Evolutionary conservation across 495 filamentous ascomycete genomes (phyloP), one percentile per base, ranked within the genome.

Genomic region (Penicillium herquei): DNA sequence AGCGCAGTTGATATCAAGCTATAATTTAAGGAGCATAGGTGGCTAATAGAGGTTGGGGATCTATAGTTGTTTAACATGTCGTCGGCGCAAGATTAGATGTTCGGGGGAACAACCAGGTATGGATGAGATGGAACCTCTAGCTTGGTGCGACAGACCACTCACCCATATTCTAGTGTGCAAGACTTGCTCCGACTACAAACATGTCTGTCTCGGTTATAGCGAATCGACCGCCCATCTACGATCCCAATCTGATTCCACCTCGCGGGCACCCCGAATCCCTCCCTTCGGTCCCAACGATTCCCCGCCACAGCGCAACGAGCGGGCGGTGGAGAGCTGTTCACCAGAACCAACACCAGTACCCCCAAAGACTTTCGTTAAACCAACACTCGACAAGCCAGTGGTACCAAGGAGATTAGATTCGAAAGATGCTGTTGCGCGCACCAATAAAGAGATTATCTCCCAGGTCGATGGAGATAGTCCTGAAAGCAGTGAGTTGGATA

Each of bases 41-140:
- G 45, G 53, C 66, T 52, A 64, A 57, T 33, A 33, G 41, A 13
- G 14, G 10, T 47, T 49, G 62, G 14, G 47, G 13, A 6, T 49
- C 16, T 56, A 17, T 59, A 89, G 87, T 59, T 90, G 89, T 72
- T 78, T 85, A 55, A 92, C 88, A 51, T 91, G 88, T 71, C 85
- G 89, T 69, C 90, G 86, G 64, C 82, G 89, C 70, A 92, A 92
- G 73, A 92, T 89, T 52, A 81, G 89, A 69, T 92, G 89, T 67
- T 89, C 87, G 26, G 89, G 89, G 52, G 87, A 90, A 72, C 83
- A 85, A 58, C 86, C 86, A 70, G 72, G 76, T 78, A 65, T 44
- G 68, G 59, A 11, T 37, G 17, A 39, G 34, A 16, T 16, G 16
- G 17, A 1, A 17, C 16, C 18, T 4, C 21, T 14, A 13, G 12